Conservation (phyloP, 306 rosid genomes). For the Vigna trinervia region DNA sequence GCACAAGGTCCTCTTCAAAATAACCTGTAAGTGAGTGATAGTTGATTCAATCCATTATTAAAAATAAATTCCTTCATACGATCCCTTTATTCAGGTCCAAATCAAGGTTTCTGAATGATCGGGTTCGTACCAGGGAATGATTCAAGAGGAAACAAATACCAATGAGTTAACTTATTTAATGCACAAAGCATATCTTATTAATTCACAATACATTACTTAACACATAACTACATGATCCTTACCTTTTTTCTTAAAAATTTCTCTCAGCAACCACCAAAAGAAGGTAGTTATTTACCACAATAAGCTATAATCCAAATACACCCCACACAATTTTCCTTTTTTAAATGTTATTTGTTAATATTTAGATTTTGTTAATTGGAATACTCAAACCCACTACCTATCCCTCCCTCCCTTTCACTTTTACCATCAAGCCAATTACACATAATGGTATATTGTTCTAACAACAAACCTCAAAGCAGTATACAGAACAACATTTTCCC, state of each 20-base stretch:
- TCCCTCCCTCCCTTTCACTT: no score
- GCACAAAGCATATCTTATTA: neutral
- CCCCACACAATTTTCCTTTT: neutral
- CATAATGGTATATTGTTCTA: neutral
- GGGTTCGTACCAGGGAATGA: constrained; percentile 32
- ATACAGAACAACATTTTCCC: neutral
- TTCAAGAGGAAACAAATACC: constrained; percentile 39
- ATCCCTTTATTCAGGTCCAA: constrained; percentile 40
- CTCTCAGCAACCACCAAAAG: neutral
- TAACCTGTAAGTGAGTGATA: constrained; percentile 39
- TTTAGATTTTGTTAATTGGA: no score
- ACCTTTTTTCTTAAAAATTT: neutral
- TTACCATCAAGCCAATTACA: neutral
- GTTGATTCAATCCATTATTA: constrained; percentile 40
- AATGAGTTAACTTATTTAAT: constrained; percentile 16
- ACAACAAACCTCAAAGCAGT: constrained; percentile 2
- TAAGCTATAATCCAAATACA: neutral
- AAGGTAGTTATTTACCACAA: neutral
- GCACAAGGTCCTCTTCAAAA: constrained; percentile 37
- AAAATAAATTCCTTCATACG: constrained; percentile 38
- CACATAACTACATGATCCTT: neutral
- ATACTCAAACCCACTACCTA: neutral
- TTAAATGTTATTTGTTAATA: no score
- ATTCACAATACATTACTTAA: neutral
- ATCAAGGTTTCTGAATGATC: constrained; percentile 41